Base-by-base conservation (phyloP, 176 grass and related monocot species). In the Oryza officinalis region DNA sequence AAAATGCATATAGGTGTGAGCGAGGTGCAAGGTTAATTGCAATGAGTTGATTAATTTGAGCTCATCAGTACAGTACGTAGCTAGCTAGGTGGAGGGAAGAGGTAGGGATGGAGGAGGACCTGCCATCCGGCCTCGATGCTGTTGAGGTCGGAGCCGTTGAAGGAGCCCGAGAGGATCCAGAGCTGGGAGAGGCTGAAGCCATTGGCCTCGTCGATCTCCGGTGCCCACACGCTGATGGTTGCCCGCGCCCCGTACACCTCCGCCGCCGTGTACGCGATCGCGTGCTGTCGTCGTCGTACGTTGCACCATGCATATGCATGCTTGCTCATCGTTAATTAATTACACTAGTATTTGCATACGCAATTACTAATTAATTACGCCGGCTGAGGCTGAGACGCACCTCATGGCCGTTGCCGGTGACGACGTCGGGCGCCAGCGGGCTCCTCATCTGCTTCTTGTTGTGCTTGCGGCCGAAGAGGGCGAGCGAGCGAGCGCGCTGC, bases 111-210 rank as follows among this genome's bases (percentile, higher is more conserved):
- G 12, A 14, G 46, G 45, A 15, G 13, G 90, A 97, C 96, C 96
- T 98, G 96, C 96, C 96, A 98, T 45, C 96, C 96, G 41, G 96
- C 96, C 89, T 98, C 96, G 68, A 98, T 98, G 96, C 96, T 98
- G 89, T 98, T 98, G 88, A 98, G 92, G 87, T 98, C 96, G n/a
- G 96, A 93, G 82, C 96, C 96, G 67, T 98, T 89, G 78, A 98
- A 98, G 8, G 96, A 98, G 75, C 96, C 96, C 2, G 96, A 98
- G 75, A 98, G 96, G 33, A 98, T 82, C 96, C 96, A 98, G 13
- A 98, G 78, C 83, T 98, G 95, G 13, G 95, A 98, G 71, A 98
- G 88, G 85, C 95, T 98, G 87, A 98, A 98, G 82, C 94, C 95
- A 64, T 92, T 93, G 44, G 83, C 74, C 14, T 69, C 82, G 33